phyloP scores from a whole-genome alignment of 495 filamentous ascomycete genomes.

The Penicillium ochrochloron region DNA sequence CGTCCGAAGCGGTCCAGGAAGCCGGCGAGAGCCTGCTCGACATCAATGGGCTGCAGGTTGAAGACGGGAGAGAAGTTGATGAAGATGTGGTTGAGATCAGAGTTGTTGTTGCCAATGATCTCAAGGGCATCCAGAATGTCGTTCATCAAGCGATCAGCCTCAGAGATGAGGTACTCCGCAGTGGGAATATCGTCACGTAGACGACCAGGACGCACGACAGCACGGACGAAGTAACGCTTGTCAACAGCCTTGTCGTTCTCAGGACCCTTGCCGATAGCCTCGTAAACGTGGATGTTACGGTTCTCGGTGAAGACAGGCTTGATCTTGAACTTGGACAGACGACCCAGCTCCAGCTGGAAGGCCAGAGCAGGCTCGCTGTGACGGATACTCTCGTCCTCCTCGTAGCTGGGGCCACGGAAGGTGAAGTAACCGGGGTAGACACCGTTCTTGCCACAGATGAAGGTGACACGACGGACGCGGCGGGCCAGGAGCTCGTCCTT shows the following conservation, averaged over 20 bases:
- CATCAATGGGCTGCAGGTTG: slow-evolving; percentile 85
- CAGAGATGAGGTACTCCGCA: slow-evolving; percentile 95
- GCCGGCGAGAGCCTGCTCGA: slow-evolving; percentile 90
- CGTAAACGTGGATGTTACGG: slow-evolving; percentile 97
- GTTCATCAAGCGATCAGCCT: slow-evolving; percentile 94
- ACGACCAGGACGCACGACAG: slow-evolving; percentile 88
- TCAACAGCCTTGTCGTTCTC: slow-evolving; percentile 75
- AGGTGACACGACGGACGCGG: slow-evolving; percentile 86
- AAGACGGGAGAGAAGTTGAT: slow-evolving; percentile 98
- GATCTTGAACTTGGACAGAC: slow-evolving; percentile 95
- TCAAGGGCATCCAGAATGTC: slow-evolving; percentile 97
- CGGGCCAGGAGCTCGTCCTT: slow-evolving; percentile 82
- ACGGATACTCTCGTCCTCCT: slow-evolving; percentile 92
- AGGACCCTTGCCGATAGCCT: slow-evolving; percentile 89
- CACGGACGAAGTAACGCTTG: slow-evolving; percentile 97
- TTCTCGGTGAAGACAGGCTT: slow-evolving; percentile 99
- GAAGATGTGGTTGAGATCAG: slow-evolving; percentile 99
- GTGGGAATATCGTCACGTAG: slow-evolving; percentile 96
- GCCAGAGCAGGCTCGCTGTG: slow-evolving; percentile 95
- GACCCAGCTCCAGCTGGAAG: slow-evolving; percentile 95
- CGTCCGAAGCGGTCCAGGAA: slow-evolving; percentile 97
- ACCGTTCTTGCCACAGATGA: slow-evolving; percentile 94
- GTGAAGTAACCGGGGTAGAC: slow-evolving; percentile 97
- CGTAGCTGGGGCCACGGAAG: slow-evolving; percentile 89
- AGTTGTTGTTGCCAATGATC: slow-evolving; percentile 99